Evolutionary conservation across 371 early-diverging fungal species (phyloP).

Genomic region (Mortierella sp.): DNA sequence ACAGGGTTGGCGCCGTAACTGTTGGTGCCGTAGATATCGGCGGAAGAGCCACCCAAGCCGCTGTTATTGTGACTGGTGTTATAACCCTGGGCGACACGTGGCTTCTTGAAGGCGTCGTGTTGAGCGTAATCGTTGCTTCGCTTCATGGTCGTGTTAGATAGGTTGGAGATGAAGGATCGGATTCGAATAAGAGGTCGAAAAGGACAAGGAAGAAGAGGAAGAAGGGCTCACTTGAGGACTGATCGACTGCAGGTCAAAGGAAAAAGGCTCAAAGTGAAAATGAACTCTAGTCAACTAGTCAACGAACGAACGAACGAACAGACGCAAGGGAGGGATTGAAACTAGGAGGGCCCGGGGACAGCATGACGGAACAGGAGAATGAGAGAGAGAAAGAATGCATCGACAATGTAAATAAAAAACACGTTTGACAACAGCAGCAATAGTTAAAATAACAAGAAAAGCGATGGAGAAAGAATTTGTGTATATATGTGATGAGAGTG

Average conservation of each 20-base stretch:
- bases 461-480: not conserved
- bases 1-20: conserved; percentile 40
- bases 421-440: conserved; percentile 5
- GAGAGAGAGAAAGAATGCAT: conserved; percentile 8
- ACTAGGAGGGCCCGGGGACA: not conserved
- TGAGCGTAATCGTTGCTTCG: conserved; percentile 55
- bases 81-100: conserved; percentile 40
- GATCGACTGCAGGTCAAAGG: conserved; percentile 10
- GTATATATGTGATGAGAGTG: not conserved
- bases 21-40: conserved; percentile 35
- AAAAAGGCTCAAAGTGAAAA: not conserved
- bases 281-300: conserved; percentile 16
- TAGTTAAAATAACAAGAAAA: not conserved
- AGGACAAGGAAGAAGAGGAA: not conserved
- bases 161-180: not conserved
- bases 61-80: conserved; percentile 18
- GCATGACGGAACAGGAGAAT: conserved; percentile 10
- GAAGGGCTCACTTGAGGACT: conserved; percentile 11
- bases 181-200: not conserved
- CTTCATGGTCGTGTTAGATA: conserved; percentile 34
- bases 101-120: conserved; percentile 53
- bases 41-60: conserved; percentile 23
- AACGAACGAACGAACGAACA: conserved; percentile 26
- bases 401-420: conserved; percentile 16
- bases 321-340: conserved; percentile 13